Evolutionary conservation across 129 eudicot genomes (phyloP).

Genomic region (Lonicera japonica): DNA sequence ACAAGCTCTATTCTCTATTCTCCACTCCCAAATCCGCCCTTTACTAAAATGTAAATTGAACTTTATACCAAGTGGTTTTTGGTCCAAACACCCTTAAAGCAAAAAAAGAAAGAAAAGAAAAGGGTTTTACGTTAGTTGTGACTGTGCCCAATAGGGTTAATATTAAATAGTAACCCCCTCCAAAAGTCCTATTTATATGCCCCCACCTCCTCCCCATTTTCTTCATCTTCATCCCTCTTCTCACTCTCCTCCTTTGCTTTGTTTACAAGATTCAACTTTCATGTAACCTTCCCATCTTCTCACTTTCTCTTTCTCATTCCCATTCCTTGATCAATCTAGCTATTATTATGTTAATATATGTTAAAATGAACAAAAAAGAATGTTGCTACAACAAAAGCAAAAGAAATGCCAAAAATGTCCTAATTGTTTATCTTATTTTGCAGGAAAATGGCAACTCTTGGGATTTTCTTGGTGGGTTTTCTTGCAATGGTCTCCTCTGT

Average conservation of each 20-base stretch:
- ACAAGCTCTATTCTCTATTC: not conserved
- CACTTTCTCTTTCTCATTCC: not conserved
- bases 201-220: constrained; percentile 6
- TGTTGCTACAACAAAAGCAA: too few species aligned
- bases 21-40: not conserved
- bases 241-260: not conserved
- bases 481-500: constrained; percentile 38
- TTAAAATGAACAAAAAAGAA: too few species aligned
- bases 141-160: not conserved
- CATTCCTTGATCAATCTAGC: too few species aligned
- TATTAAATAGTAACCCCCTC: not conserved
- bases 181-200: constrained; percentile 29
- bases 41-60: not conserved
- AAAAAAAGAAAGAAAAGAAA: too few species aligned
- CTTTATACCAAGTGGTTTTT: not conserved
- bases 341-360: too few species aligned
- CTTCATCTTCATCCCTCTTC: constrained; percentile 5
- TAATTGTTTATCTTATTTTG: not conserved
- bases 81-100: constrained; percentile 21
- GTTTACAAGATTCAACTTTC: not conserved
- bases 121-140: constrained; percentile 25
- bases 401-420: not conserved
- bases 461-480: constrained; percentile 32
- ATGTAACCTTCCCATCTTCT: constrained; percentile 11
- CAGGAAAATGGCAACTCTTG: constrained; percentile 47